Evolutionary conservation across 371 early-diverging fungal genomes (phyloP).

Genomic region (Phascolomyces articulosus): DNA sequence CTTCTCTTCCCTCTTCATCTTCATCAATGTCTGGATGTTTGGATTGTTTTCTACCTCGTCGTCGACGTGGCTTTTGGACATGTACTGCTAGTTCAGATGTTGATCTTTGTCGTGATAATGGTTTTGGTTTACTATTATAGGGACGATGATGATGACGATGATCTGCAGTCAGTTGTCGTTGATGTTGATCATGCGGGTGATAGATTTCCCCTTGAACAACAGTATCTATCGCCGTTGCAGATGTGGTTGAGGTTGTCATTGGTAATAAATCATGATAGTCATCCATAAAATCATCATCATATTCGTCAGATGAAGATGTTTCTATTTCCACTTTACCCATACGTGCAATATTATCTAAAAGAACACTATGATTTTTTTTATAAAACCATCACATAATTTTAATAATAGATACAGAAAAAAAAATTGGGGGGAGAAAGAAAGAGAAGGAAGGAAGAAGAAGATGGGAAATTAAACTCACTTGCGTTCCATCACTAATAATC

Average conservation of each 20-base stretch:
- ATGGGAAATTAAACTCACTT: slow-evolving; percentile 36
- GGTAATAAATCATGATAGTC: background rate
- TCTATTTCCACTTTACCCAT: slow-evolving; percentile 20
- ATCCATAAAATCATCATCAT: slow-evolving; percentile 13
- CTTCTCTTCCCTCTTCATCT: too few species aligned
- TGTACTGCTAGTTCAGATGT: slow-evolving; percentile 1
- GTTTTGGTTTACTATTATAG: background rate
- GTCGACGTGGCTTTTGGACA: background rate
- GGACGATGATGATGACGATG: slow-evolving; percentile 27
- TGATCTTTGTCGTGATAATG: background rate
- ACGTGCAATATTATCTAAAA: slow-evolving; percentile 49
- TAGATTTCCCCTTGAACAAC: slow-evolving; percentile 10
- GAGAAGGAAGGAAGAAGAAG: background rate
- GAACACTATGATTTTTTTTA: too few species aligned
- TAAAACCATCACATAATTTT: too few species aligned
- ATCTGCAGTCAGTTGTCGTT: slow-evolving; percentile 18
- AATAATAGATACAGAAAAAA: too few species aligned
- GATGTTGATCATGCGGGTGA: slow-evolving; percentile 16
- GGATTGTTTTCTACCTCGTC: background rate
- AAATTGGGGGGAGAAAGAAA: too few species aligned
- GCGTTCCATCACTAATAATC: slow-evolving; percentile 52
- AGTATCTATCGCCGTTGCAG: slow-evolving; percentile 6
- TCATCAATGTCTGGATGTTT: too few species aligned
- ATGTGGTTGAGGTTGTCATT: background rate
- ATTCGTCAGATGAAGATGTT: slow-evolving; percentile 29